Evolutionary conservation across 2,329 filamentous ascomycete genomes (phyloP).

Genomic region (Diaporthe sp.): DNA sequence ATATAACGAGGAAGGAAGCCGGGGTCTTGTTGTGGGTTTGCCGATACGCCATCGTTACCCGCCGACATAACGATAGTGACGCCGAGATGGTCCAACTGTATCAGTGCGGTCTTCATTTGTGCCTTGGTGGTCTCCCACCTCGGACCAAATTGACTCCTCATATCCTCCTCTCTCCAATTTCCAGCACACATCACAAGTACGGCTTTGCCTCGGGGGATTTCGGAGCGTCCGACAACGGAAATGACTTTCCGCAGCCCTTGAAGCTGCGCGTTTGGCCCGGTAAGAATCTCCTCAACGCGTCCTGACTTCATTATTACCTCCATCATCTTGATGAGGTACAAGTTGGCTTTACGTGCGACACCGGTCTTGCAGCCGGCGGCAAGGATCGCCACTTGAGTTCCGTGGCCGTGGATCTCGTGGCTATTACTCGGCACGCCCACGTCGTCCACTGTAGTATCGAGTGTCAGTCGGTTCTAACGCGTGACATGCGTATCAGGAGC

Average conservation of each 20-base stretch:
- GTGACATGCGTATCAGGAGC: too few species aligned
- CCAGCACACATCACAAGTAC: neutral
- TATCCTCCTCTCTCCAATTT: neutral
- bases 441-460: neutral
- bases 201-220: neutral
- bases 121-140: neutral
- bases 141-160: neutral
- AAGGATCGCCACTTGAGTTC: slow-evolving; percentile 2
- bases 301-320: neutral
- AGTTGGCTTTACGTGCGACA: slow-evolving; percentile 4
- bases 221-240: neutral
- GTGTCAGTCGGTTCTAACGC: neutral
- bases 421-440: neutral
- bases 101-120: neutral
- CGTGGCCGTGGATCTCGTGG: neutral
- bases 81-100: neutral
- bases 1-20: neutral
- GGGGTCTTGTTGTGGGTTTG: neutral
- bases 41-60: neutral
- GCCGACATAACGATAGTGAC: slow-evolving; percentile 3
- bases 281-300: neutral
- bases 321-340: neutral
- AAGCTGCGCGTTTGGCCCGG: neutral
- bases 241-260: neutral
- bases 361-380: slow-evolving; percentile 23